phyloP scores from a whole-genome alignment of 2,329 filamentous ascomycete genomes.

The Colletotrichum sp. region DNA sequence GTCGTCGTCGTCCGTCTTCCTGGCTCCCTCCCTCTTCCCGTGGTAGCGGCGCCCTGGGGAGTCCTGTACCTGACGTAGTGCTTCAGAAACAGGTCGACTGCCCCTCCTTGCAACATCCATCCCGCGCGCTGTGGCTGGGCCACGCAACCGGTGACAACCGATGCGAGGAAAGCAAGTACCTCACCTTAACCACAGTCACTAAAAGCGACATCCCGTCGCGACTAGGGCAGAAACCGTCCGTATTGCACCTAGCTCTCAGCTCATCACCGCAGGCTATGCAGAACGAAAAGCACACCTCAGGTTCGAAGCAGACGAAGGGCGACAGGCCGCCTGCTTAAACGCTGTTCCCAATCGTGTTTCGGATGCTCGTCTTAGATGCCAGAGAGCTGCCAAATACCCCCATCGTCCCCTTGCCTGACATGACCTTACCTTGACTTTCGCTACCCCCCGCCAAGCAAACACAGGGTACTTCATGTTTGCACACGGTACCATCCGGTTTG shows the following conservation, averaged over 20 bases:
- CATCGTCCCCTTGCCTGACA: not conserved
- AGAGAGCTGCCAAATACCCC: not conserved
- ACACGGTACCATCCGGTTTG: not conserved
- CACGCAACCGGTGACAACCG: not conserved
- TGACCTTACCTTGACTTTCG: not conserved
- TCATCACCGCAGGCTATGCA: not conserved
- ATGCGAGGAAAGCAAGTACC: not conserved
- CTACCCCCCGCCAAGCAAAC: not conserved
- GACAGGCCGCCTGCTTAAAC: conserved; percentile 2
- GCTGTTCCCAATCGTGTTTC: conserved; percentile 13
- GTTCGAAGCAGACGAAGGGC: not conserved
- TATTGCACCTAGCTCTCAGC: not conserved
- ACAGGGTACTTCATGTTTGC: not conserved
- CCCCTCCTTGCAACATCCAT: not conserved
- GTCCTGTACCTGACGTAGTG: not conserved
- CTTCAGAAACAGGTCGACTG: not conserved
- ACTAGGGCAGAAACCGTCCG: not conserved
- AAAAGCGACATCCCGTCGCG: not conserved
- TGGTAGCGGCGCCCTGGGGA: not conserved
- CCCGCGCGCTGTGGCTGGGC: not conserved
- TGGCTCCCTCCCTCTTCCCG: not conserved
- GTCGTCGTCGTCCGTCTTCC: not conserved
- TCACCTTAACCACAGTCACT: not conserved
- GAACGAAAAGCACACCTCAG: not conserved
- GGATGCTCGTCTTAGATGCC: not conserved